Conservation (phyloP, 306 rosid genomes). For the Citrullus mucosospermus region DNA sequence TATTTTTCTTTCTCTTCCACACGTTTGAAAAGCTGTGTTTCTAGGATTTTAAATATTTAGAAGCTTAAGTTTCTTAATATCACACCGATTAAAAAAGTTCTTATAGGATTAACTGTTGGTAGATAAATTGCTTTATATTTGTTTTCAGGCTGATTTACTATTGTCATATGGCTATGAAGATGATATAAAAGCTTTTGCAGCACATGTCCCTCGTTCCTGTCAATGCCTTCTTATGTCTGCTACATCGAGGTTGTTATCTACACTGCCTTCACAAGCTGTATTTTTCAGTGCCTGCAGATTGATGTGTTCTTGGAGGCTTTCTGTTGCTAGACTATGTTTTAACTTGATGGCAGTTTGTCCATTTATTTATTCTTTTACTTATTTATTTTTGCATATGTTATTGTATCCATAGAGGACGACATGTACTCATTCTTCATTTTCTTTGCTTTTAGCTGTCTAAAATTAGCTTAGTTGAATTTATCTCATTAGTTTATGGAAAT, state of each 20-base stretch:
- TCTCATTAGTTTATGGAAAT: neutral
- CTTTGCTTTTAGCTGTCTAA: neutral
- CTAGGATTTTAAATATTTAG: neutral
- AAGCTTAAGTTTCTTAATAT: no score
- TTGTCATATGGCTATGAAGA: slow-evolving; percentile 83
- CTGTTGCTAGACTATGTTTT: neutral
- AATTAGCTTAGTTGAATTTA: neutral
- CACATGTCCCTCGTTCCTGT: slow-evolving; percentile 74
- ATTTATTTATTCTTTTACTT: neutral
- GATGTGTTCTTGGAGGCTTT: neutral
- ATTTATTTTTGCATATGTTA: neutral
- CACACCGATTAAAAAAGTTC: neutral
- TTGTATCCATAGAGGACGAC: neutral
- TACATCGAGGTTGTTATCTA: slow-evolving; percentile 63
- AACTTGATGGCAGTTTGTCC: neutral
- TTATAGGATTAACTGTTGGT: neutral
- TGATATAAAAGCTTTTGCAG: slow-evolving; percentile 69
- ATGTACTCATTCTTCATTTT: neutral
- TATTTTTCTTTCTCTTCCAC: neutral
- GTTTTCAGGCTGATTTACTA: slow-evolving; percentile 89
- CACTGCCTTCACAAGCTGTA: neutral
- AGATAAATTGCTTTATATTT: slow-evolving; percentile 3
- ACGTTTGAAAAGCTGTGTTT: neutral
- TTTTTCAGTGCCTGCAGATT: neutral
- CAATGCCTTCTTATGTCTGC: slow-evolving; percentile 99